These are phyloP conservation scores for Pleurotus pulmonarius DNA, from an alignment of 768 basidiomycete species.

Conservation along the genomic window DNA sequence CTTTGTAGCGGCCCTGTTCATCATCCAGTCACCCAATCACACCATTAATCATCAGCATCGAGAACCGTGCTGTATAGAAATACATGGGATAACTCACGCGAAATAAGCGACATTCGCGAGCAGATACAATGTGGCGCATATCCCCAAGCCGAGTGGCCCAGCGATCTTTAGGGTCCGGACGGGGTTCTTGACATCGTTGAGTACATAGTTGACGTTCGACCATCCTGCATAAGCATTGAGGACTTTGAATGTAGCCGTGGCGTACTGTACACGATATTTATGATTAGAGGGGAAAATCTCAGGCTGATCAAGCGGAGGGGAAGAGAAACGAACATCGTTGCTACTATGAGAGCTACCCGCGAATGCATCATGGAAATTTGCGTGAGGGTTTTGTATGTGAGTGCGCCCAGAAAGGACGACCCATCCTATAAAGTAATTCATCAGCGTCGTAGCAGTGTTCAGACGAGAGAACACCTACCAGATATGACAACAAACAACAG, in stretches of 20 bases:
- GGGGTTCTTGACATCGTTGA: slow-evolving; percentile 59
- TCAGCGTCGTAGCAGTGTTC: neutral
- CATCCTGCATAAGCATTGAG: slow-evolving; percentile 42
- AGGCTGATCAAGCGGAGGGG: slow-evolving; percentile 18
- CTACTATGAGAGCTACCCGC: slow-evolving; percentile 50
- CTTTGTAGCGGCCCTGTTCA: slow-evolving; percentile 36
- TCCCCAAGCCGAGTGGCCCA: slow-evolving; percentile 54
- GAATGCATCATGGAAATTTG: slow-evolving; percentile 52
- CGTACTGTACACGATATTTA: slow-evolving; percentile 35
- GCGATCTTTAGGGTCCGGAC: slow-evolving; percentile 60
- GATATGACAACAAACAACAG: slow-evolving; percentile 49
- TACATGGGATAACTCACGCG: slow-evolving; percentile 22
- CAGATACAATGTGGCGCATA: slow-evolving; percentile 49
- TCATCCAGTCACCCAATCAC: neutral
- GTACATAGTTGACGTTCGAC: slow-evolving; percentile 55
- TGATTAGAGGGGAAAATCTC: neutral
- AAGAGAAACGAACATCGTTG: slow-evolving; percentile 19
- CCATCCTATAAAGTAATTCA: slow-evolving; percentile 37
- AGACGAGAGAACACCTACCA: slow-evolving; percentile 18
- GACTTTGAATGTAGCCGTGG: slow-evolving; percentile 59
- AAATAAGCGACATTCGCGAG: slow-evolving; percentile 60
- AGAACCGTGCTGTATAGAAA: neutral
- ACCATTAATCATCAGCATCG: neutral
- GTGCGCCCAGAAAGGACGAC: slow-evolving; percentile 53
- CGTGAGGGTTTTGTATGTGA: slow-evolving; percentile 43